Evolutionary conservation across 2,329 filamentous ascomycete genomes (phyloP), one percentile per base, ranked within the genome.

Genomic region (Ophidiomyces ophidiicola): DNA sequence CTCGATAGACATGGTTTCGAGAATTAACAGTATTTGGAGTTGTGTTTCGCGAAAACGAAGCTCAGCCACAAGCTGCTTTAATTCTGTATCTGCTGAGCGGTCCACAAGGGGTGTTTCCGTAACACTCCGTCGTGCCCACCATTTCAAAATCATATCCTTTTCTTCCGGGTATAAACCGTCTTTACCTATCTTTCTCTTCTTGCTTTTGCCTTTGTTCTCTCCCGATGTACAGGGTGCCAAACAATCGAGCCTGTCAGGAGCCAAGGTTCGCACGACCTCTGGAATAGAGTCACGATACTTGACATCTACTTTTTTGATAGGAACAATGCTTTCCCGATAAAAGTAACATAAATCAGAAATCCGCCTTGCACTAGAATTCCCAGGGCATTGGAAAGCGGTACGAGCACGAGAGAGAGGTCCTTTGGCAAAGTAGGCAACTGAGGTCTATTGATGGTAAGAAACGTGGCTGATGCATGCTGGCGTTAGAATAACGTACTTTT

Each of bases 381-480:
- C 53, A 7, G 50, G 42, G 6, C 51, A 48, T 41, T 60, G 56
- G 21, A 62, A 61, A 36, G 57, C 55, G 26, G 54, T 59, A 21
- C 67, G 61, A 19, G 62, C 66, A 19, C 67, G 61, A 10, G 65
- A 58, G 36, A 69, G 50, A 11, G 67, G 66, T 3, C 67, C 66
- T 53, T 70, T 70, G 24, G 65, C 65, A 49, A 69, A 70, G 47
- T 69, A 70, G 39, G 66, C 67, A 39, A 70, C 52, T 19, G 65
- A 67, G n/a, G 64, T 61, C 56, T 66, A 43, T 6, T n/a, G 17
- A 26, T 23, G 41, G 42, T 54, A 12, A 53, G 46, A 26, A 23
- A 39, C 25, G 11, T 15, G 32, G 12, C 3, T 36, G 17, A 15
- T n/a, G 17, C 23, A 23, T 25, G 30, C 12, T 6, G 17, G 15